Percentiles rank a stretch among this genome's conserved stretches.
phyloP scores from a whole-genome alignment of 1,284 basidiomycete genomes.

The Malassezia furfur region DNA sequence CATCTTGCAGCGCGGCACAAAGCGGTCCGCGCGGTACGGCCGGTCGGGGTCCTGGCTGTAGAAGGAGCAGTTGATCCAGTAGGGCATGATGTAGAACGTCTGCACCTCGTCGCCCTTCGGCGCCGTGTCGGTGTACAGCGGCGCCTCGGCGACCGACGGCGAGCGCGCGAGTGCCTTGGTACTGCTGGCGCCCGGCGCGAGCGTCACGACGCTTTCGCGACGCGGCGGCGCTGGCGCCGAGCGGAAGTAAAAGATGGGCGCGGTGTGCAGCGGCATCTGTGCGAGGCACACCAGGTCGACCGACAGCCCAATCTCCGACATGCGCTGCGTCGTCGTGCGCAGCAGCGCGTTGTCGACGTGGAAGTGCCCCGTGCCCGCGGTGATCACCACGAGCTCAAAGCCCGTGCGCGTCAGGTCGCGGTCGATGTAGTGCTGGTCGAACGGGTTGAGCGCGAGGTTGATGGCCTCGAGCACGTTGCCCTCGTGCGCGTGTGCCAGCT shows the following conservation, averaged over 20 bases:
- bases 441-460: constrained; percentile 83
- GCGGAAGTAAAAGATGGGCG: constrained; percentile 49
- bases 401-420: constrained; percentile 90
- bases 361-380: constrained; percentile 89
- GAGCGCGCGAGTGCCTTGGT: constrained; percentile 8
- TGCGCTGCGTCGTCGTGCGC: constrained; percentile 83
- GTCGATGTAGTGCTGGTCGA: constrained; percentile 91
- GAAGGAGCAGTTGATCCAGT: constrained; percentile 48
- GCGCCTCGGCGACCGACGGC: neutral
- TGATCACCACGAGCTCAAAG: constrained; percentile 71
- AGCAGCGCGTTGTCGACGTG: constrained; percentile 81
- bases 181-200: constrained; percentile 13
- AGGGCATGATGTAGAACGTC: constrained; percentile 42
- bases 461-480: constrained; percentile 89
- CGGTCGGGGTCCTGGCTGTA: constrained; percentile 47
- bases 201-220: constrained; percentile 3
- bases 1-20: constrained; percentile 48
- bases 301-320: constrained; percentile 86
- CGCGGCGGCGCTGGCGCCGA: constrained; percentile 20
- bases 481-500: constrained; percentile 77
- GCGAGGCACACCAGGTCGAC: constrained; percentile 81
- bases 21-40: constrained; percentile 41
- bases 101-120: constrained; percentile 19
- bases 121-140: constrained; percentile 35
- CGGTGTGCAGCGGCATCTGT: constrained; percentile 85